These are phyloP conservation scores for Cotoneaster glaucophyllus DNA, from an alignment of 306 rosid genomes.

Conservation along the genomic window DNA sequence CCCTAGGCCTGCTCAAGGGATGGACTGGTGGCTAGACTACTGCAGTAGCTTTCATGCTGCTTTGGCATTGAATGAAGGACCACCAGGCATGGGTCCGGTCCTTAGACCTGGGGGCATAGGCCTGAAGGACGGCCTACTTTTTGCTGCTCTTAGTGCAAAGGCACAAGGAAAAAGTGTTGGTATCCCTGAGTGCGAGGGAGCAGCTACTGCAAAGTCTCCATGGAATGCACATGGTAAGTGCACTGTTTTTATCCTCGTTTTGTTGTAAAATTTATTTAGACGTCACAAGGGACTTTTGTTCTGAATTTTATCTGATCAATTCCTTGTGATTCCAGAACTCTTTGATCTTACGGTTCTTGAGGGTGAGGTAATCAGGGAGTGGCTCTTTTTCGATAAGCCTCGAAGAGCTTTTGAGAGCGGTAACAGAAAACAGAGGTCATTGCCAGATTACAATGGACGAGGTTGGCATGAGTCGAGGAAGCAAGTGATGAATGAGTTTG, in stretches of 20 bases:
- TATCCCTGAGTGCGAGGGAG: constrained; percentile 97
- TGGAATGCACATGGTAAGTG: constrained; percentile 96
- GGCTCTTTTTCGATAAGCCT: constrained; percentile 99
- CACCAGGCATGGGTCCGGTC: constrained; percentile 95
- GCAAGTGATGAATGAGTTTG: constrained; percentile 91
- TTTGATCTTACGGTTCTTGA: constrained; percentile 87
- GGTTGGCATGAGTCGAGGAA: constrained; percentile 99
- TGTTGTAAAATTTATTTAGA: not conserved
- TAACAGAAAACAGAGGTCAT: constrained; percentile 94
- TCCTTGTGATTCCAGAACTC: constrained; percentile 53
- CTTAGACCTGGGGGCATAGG: constrained; percentile 94
- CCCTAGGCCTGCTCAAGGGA: constrained; percentile 86
- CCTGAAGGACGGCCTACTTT: constrained; percentile 82
- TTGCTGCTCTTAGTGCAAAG: constrained; percentile 83
- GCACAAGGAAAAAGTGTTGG: constrained; percentile 93
- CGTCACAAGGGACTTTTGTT: not conserved
- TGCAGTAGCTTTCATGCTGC: constrained; percentile 94
- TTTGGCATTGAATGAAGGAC: constrained; percentile 93
- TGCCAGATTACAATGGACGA: constrained; percentile 94
- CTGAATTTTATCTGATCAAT: constrained; percentile 5
- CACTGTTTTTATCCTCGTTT: constrained; percentile 2
- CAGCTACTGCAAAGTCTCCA: constrained; percentile 96
- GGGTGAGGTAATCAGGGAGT: constrained; percentile 88
- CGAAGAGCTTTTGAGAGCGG: constrained; percentile 98
- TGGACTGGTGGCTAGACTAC: constrained; percentile 89